Conservation (phyloP, 176 grass and related monocot genomes). For the Rhynchospora pubera region DNA sequence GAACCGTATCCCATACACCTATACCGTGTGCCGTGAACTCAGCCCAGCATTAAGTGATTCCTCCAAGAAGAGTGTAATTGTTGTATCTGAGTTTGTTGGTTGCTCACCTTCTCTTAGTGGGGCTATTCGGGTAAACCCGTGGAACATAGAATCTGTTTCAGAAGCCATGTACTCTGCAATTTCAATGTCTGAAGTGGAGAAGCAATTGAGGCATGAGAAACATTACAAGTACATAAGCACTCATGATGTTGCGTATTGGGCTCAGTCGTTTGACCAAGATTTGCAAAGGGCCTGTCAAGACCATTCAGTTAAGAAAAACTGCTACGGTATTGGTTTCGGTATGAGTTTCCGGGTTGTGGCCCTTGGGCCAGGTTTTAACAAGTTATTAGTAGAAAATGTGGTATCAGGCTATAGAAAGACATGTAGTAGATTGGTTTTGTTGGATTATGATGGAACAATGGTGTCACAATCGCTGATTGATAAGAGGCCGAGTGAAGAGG, state of each 20-base stretch:
- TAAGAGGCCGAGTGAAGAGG: slow-evolving; percentile 39
- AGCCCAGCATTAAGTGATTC: slow-evolving; percentile 8
- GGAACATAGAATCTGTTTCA: slow-evolving; percentile 44
- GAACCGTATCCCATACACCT: slow-evolving; percentile 46
- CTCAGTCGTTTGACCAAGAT: slow-evolving; percentile 48
- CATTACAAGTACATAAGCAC: slow-evolving; percentile 53
- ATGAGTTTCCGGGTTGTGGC: slow-evolving; percentile 46
- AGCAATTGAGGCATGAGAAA: slow-evolving; percentile 50
- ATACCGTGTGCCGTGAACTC: slow-evolving; percentile 42
- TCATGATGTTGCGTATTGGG: slow-evolving; percentile 51
- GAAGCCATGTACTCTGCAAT: slow-evolving; percentile 36
- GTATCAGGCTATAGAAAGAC: slow-evolving; percentile 31
- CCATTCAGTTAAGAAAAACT: slow-evolving; percentile 29
- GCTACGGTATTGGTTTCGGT: slow-evolving; percentile 38
- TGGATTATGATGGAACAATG: slow-evolving; percentile 66
- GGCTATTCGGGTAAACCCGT: slow-evolving; percentile 50
- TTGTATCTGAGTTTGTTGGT: slow-evolving; percentile 58
- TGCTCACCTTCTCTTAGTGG: slow-evolving; percentile 57
- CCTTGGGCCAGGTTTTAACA: slow-evolving; percentile 43
- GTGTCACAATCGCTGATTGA: slow-evolving; percentile 32
- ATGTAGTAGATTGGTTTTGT: slow-evolving; percentile 37
- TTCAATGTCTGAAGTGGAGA: slow-evolving; percentile 14
- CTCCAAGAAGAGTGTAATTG: slow-evolving; percentile 33
- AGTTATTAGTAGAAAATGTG: slow-evolving; percentile 42
- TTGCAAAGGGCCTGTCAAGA: slow-evolving; percentile 40